phyloP scores from a whole-genome alignment of 441 rosid species.

The Macaranga tanarius region DNA sequence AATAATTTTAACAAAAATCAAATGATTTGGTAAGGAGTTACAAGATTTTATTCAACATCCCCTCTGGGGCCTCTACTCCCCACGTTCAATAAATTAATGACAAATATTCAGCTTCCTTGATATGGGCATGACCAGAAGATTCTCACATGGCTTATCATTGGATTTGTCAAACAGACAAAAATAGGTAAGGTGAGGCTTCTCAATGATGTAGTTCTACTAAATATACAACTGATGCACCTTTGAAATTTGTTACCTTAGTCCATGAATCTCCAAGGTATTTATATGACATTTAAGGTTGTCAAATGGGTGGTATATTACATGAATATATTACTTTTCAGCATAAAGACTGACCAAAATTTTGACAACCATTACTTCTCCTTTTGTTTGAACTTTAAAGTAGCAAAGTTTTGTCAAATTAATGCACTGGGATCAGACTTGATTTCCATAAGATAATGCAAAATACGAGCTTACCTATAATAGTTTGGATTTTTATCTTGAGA shows the following conservation, averaged over 20 bases:
- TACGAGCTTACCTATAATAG: slow-evolving; percentile 66
- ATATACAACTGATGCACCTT: neutral
- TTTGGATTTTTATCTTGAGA: slow-evolving; percentile 66
- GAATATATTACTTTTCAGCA: too few species aligned
- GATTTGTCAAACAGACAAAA: neutral
- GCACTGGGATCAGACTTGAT: neutral
- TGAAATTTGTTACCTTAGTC: too few species aligned
- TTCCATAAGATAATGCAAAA: neutral
- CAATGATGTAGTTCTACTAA: neutral
- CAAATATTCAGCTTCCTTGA: neutral
- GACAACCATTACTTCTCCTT: neutral
- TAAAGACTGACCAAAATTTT: neutral
- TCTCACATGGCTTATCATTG: neutral
- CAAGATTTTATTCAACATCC: too few species aligned
- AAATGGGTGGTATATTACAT: too few species aligned
- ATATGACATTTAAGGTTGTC: too few species aligned
- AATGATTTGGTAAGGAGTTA: neutral
- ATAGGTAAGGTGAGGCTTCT: neutral
- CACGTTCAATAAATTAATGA: too few species aligned
- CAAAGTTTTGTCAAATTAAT: neutral
- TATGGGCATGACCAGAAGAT: neutral
- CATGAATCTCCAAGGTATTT: too few species aligned
- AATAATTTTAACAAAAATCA: neutral
- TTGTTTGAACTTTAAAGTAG: neutral
- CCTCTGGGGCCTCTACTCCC: too few species aligned